phyloP scores from a whole-genome alignment of 257 asterid genomes.

The Linaria vulgaris region DNA sequence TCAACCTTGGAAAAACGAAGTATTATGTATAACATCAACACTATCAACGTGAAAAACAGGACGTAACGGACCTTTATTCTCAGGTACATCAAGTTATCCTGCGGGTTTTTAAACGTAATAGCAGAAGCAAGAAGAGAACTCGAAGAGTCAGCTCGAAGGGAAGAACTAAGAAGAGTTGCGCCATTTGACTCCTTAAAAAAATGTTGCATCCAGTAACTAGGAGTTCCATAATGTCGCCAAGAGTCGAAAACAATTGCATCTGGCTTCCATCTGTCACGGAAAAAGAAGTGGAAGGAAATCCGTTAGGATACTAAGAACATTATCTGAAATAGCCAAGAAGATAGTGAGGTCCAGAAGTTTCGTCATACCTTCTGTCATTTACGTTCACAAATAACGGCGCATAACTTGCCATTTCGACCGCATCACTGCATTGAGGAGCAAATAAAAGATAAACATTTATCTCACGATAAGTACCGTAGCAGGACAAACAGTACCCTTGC shows the following conservation, averaged over 20 bases:
- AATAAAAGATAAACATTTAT: background rate
- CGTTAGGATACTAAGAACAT: background rate
- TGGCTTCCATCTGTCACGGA: conserved; percentile 68
- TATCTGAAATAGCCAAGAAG: background rate
- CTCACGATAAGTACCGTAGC: conserved; percentile 11
- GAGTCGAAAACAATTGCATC: conserved; percentile 94
- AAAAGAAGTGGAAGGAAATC: background rate
- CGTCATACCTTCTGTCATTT: conserved; percentile 64
- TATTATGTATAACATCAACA: too few species aligned
- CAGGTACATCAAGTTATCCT: conserved; percentile 42
- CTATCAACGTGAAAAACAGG: background rate
- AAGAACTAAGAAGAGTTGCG: conserved; percentile 68
- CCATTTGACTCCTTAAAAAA: conserved; percentile 88
- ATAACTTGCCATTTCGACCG: conserved; percentile 85
- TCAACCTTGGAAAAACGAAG: too few species aligned
- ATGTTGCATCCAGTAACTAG: conserved; percentile 98
- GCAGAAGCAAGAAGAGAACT: conserved; percentile 70
- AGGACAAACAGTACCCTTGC: background rate
- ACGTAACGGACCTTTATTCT: conserved; percentile 58
- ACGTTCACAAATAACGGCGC: conserved; percentile 85
- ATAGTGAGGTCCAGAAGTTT: conserved; percentile 11
- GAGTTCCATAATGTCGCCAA: conserved; percentile 72
- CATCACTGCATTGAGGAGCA: conserved; percentile 53
- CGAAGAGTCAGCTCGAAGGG: conserved; percentile 42
- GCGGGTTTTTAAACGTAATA: conserved; percentile 57